Evolutionary conservation across 306 rosid species (phyloP).

Genomic region (Gillenia trifoliata): DNA sequence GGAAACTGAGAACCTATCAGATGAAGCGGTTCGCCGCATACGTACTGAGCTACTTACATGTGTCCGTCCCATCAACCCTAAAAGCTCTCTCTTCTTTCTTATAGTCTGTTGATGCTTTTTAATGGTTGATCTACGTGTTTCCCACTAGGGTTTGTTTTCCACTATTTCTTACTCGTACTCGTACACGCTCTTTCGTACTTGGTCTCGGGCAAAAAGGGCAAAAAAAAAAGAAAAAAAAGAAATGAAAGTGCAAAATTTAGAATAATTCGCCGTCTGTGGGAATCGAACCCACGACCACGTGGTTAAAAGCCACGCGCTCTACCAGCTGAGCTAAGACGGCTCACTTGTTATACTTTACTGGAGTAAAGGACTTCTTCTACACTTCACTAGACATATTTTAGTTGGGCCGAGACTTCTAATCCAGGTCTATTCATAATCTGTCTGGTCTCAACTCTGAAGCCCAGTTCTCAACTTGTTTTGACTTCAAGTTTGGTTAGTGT

Average conservation of each 20-base stretch:
- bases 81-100: not conserved
- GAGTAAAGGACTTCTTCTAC: not conserved
- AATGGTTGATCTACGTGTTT: not conserved
- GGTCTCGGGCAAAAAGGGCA: not conserved
- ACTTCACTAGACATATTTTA: not conserved
- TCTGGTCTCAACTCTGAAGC: not conserved
- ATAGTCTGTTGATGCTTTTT: not conserved
- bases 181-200: not conserved
- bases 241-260: not conserved
- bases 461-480: not conserved
- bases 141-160: not conserved
- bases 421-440: not conserved
- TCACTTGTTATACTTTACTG: too few relatives aligned
- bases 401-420: not conserved
- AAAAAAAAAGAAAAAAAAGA: not conserved
- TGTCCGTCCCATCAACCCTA: not conserved
- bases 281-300: constrained; percentile 82
- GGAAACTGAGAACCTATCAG: not conserved
- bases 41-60: not conserved
- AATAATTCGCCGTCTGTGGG: constrained; percentile 45
- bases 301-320: constrained; percentile 84
- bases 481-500: not conserved
- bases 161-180: not conserved
- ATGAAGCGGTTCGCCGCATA: constrained; percentile 1
- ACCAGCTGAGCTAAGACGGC: constrained; percentile 74